phyloP scores from a whole-genome alignment of 371 early-diverging fungal genomes.

The Rhizopus microsporus region DNA sequence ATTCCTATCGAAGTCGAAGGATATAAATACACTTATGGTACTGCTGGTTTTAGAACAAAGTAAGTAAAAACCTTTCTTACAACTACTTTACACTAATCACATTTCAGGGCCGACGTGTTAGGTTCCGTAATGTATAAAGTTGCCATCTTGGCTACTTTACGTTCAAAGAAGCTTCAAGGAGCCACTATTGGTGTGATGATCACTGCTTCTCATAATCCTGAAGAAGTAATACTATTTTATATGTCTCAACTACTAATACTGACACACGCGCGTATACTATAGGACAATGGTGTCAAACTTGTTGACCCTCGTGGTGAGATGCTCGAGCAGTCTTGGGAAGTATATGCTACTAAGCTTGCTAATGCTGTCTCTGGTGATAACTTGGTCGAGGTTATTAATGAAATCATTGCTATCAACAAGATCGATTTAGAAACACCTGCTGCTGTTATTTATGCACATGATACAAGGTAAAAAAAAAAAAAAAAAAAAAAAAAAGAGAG shows the following conservation, averaged over 20 bases:
- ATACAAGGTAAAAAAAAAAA: constrained; percentile 77
- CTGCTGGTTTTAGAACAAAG: constrained; percentile 96
- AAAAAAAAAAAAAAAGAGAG: constrained; percentile 11
- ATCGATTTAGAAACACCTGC: constrained; percentile 74
- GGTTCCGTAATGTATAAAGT: constrained; percentile 94
- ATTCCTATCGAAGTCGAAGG: constrained; percentile 34
- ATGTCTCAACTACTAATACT: too few relatives aligned
- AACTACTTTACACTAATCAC: constrained; percentile 3
- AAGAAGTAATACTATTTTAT: constrained; percentile 54
- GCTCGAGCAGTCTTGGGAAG: constrained; percentile 97
- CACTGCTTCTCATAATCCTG: constrained; percentile 99
- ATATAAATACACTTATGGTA: constrained; percentile 84
- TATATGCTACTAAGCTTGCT: constrained; percentile 87
- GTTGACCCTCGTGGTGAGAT: constrained; percentile 99
- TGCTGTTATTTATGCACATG: constrained; percentile 83
- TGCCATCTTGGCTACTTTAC: constrained; percentile 90
- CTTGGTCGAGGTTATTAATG: constrained; percentile 61
- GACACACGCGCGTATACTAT: not conserved
- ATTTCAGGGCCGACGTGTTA: constrained; percentile 72
- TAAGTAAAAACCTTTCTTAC: constrained; percentile 32
- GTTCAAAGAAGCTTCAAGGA: constrained; percentile 87
- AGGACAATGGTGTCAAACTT: constrained; percentile 99
- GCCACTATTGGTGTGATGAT: constrained; percentile 97
- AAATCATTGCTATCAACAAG: constrained; percentile 65
- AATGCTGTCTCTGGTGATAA: constrained; percentile 81